Conservation (phyloP, 2,329 filamentous ascomycete species). For the Fusarium lateritium region DNA sequence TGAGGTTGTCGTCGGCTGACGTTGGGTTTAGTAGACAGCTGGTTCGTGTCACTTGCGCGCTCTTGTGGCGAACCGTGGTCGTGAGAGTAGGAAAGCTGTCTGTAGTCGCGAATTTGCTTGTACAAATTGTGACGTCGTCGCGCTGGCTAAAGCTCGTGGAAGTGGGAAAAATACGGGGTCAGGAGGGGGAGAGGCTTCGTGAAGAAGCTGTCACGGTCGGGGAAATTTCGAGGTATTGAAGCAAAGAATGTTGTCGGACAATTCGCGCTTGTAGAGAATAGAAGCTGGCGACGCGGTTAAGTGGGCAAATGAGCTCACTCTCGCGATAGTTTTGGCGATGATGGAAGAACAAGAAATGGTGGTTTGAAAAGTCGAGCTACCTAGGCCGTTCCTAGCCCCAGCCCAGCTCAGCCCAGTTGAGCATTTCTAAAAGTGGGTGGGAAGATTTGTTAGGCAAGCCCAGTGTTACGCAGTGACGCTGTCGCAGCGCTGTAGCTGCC, state of each 20-base stretch:
- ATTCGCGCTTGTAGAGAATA: slow-evolving; percentile 16
- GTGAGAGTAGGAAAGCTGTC: slow-evolving; percentile 9
- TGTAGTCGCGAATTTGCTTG: slow-evolving; percentile 12
- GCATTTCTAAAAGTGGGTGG: slow-evolving; percentile 47
- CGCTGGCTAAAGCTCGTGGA: slow-evolving; percentile 23
- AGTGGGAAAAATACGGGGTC: slow-evolving; percentile 19
- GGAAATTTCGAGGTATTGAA: slow-evolving; percentile 1
- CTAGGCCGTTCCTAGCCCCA: slow-evolving; percentile 27
- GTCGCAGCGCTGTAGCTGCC: slow-evolving; percentile 37
- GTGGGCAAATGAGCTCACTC: slow-evolving; percentile 39
- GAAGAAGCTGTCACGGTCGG: slow-evolving; percentile 19
- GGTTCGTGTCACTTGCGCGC: slow-evolving; percentile 15
- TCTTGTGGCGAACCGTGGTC: background rate
- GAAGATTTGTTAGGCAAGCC: slow-evolving; percentile 17
- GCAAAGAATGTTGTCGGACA: slow-evolving; percentile 9
- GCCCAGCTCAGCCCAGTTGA: background rate
- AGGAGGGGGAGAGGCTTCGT: slow-evolving; percentile 26
- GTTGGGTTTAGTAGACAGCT: background rate
- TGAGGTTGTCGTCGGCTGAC: slow-evolving; percentile 24
- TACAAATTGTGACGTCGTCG: slow-evolving; percentile 34
- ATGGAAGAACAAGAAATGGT: slow-evolving; percentile 42
- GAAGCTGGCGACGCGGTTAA: slow-evolving; percentile 17
- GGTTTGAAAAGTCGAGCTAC: slow-evolving; percentile 45
- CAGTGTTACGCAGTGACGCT: slow-evolving; percentile 36
- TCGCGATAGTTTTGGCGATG: slow-evolving; percentile 41